Evolutionary conservation across 495 filamentous ascomycete species (phyloP), one percentile per base, ranked within the genome.

Genomic region (Apodospora peruviana): DNA sequence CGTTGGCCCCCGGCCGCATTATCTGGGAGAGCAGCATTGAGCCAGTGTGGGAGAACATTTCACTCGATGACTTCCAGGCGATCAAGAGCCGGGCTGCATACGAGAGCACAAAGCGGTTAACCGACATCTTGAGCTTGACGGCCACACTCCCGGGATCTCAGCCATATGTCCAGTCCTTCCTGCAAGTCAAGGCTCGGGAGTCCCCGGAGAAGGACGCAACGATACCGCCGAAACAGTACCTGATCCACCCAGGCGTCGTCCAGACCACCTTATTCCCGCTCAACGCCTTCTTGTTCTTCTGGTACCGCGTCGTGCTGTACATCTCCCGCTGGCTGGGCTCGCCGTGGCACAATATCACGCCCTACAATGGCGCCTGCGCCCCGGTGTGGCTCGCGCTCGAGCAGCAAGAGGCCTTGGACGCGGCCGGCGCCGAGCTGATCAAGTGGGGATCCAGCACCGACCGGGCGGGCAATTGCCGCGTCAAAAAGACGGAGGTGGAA

Each of bases 1-100:
- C 67, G 36, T 51, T 65, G 18, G 32, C 74, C 41, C 67, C 60
- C 2, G 70, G 65, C 16, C 81, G 89, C 19, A 74, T 97, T 40
- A 79, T 98, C 46, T 96, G 93, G 91, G 75, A 90, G 2, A 85
- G 82, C 19, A 90, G 83, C 55, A 64, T 95, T 24, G 93, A 96
- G 57, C 82, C 81, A 2, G 73, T 67, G 10, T 64, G 57, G 59
- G 65, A 78, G 0, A 48, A 66, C 7, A 81, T 95, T 53, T 58
- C 75, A 11, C 40, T 78, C 5, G 70, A 80, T 22, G 93, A 98
- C 63, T 74, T 97, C 45, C 88, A 97, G 62, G 87, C 80, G 5
- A 61, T 90, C 27, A 67, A 74, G 9, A 77, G 78, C 11, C 46
- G 38, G 5, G 63, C 68, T 2, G 76, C 90, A 14, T 98, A 98